phyloP scores from a whole-genome alignment of 768 basidiomycete genomes.

The Lactarius quietus region DNA sequence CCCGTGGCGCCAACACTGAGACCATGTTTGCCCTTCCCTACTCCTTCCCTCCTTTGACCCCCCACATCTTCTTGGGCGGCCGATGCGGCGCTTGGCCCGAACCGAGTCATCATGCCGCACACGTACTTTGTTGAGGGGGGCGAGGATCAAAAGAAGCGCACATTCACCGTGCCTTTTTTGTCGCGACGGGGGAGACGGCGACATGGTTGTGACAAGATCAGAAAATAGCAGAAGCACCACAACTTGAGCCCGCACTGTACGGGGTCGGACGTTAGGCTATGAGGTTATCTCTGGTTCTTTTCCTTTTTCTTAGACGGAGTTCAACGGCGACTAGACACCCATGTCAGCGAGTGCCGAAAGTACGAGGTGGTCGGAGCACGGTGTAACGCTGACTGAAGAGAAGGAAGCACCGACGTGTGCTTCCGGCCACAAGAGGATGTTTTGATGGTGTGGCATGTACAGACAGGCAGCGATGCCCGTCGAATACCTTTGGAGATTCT shows the following conservation, averaged over 20 bases:
- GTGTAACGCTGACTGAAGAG: neutral
- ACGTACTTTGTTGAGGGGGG: conserved; percentile 8
- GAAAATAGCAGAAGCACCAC: neutral
- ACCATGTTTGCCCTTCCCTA: neutral
- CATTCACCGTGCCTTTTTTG: neutral
- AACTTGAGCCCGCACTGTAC: neutral
- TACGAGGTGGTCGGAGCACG: neutral
- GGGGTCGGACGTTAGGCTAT: neutral
- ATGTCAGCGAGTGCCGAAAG: neutral
- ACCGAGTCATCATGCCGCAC: neutral
- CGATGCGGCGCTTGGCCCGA: conserved; percentile 4
- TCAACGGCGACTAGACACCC: neutral
- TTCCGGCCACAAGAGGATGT: neutral
- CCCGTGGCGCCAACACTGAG: neutral
- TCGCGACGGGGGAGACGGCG: conserved; percentile 12
- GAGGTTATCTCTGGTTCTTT: neutral
- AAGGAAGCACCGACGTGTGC: neutral
- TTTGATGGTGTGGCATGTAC: neutral
- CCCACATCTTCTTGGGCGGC: conserved; percentile 13
- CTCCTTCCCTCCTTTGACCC: neutral
- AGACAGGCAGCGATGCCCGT: neutral
- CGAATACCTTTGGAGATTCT: neutral
- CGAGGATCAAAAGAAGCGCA: conserved; percentile 17
- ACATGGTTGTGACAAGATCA: conserved; percentile 1
- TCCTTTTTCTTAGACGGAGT: neutral